Base-by-base conservation (phyloP, 495 filamentous ascomycete species). In the Monascus purpureus region DNA sequence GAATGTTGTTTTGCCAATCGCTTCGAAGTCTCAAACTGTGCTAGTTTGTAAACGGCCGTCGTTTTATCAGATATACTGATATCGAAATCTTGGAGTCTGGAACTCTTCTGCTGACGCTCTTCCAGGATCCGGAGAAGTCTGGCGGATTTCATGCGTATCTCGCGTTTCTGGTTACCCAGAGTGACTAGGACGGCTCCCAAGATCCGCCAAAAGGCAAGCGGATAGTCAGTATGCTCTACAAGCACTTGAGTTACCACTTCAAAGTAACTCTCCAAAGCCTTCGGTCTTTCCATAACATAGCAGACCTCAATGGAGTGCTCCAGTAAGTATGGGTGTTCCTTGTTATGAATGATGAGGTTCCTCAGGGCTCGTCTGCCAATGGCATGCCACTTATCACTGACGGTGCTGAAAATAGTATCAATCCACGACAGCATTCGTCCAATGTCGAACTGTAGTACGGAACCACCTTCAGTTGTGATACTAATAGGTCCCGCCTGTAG, bases 1-100 rank as follows among this genome's bases (percentile, higher is more conserved):
- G 79, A 68, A 49, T 96, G 82, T 37, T 87, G 78, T 43, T 79
- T 81, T 3, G 90, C 78, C n/a, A 96, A 65, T 28, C 83, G 61
- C 41, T 86, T 85, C 0, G 92, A 96, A 6, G 87, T 87, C 44
- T 96, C 90, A 40, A 95, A 96, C 42, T 96, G 92, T 3, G 90
- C 90, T 12, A 87, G 68, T 54, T 95, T 96, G 54, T 95, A 96
- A 2, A 97, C 88, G 1, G 90, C 90, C 36, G 88, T 93, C 0
- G 90, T 97, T 57, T 94, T 93, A 57, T 97, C 92, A 1, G 90
- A 87, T 27, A 97, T 87, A 50, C 88, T 94, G 43, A 97, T 94
- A 44, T 97, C 92, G 30, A 93, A 92, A 50, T 96, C 92, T 46
- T 93, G 86, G 19, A 96, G 73, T 43, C 87, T 83, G 4, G 87